Base-by-base conservation (phyloP, 768 basidiomycete genomes). In the Clitopilus hobsonii region DNA sequence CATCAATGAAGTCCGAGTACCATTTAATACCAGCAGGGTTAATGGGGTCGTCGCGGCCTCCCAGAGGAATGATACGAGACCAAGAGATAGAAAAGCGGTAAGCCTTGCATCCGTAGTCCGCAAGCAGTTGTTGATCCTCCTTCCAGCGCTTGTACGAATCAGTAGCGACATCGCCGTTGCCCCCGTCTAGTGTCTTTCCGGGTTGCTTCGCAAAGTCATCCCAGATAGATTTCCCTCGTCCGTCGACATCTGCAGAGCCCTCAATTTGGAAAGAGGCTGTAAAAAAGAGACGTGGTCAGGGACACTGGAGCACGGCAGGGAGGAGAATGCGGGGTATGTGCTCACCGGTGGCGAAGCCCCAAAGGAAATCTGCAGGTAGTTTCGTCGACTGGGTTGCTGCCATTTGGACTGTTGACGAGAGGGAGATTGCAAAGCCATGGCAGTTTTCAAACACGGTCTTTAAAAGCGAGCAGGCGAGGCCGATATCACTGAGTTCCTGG, bases 51-150 rank as follows among this genome's bases (percentile, higher is more conserved):
- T 85, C 74, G 20, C 84, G 78, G 18, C 89, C 88, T 20, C 86
- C 87, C 16, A 83, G 74, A 23, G 88, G 89, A 56, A 90, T 86
- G 59, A 90, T 78, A 24, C 89, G 78, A 10, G 85, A 80, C 90
- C 88, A 90, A 6, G 88, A 76, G 53, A 91, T 73, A 3, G 86
- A 89, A 70, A 91, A 90, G 20, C 88, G 81, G 71, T 90, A 91
- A 2, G 85, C 71, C 61, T 85, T 87, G 49, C 85, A 83, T 28
- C 86, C 85, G 58, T 88, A 86, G 29, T 74, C 61, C 23, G 74
- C 75, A 59, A 91, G 73, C 36, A 90, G 72, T 28, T 77, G 78
- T 30, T 88, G 67, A 64, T 89, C 88, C 58, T 86, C 81, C 56
- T 78, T 78, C 84, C 85, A 90, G 56, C 80, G 72, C 52, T 74